phyloP scores from a whole-genome alignment of 2,329 filamentous ascomycete genomes.

The Arthrocladium fulminans region DNA sequence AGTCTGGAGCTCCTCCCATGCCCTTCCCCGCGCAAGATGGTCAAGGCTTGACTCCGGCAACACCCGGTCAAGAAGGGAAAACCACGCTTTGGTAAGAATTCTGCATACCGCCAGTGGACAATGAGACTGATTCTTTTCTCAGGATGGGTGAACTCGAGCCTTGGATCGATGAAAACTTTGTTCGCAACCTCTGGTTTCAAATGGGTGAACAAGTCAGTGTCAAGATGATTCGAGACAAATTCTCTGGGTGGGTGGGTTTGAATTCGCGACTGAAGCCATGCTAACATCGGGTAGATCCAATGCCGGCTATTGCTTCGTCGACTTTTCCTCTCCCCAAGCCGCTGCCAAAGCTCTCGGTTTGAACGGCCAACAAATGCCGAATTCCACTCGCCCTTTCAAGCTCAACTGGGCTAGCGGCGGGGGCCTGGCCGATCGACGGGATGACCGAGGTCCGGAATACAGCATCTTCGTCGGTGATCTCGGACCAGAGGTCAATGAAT shows the following conservation, averaged over 20 bases:
- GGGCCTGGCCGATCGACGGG: conserved; percentile 86
- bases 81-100: conserved; percentile 47
- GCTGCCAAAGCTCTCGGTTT: conserved; percentile 84
- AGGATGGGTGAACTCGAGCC: conserved; percentile 99
- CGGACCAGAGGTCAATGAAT: conserved; percentile 97
- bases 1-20: conserved; percentile 41
- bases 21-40: conserved; percentile 43
- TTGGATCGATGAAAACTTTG: conserved; percentile 99
- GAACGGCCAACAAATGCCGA: conserved; percentile 82
- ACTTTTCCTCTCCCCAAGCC: conserved; percentile 73
- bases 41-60: conserved; percentile 33
- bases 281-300: conserved; percentile 54
- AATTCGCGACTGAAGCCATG: conserved; percentile 5
- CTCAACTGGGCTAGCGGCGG: conserved; percentile 98
- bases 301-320: conserved; percentile 97
- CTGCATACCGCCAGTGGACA: background rate
- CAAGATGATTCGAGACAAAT: conserved; percentile 99
- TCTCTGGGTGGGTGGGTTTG: conserved; percentile 66
- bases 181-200: conserved; percentile 88
- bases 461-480: conserved; percentile 97
- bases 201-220: conserved; percentile 94
- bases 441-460: conserved; percentile 92
- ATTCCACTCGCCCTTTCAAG: conserved; percentile 93
- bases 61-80: conserved; percentile 46
- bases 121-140: conserved; percentile 9